These are phyloP conservation scores for Lachnellula willkommii DNA, from an alignment of 2,329 filamentous ascomycete species.

Conservation along the genomic window DNA sequence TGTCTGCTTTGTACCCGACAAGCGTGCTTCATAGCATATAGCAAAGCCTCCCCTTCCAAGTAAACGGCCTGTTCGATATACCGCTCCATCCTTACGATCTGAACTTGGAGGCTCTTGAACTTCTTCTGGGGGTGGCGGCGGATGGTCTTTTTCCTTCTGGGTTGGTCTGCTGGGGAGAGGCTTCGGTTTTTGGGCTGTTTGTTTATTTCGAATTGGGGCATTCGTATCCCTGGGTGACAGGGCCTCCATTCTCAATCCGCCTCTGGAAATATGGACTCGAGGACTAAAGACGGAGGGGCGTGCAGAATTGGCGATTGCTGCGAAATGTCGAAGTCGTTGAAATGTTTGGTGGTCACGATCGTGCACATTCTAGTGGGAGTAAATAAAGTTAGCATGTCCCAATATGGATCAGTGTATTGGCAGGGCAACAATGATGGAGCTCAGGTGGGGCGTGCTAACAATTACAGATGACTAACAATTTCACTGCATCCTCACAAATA, in stretches of 20 bases:
- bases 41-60: constrained; percentile 79
- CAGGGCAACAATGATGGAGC: neutral
- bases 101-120: constrained; percentile 59
- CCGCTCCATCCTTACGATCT: constrained; percentile 63
- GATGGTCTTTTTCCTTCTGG: constrained; percentile 56
- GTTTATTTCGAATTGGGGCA: constrained; percentile 47
- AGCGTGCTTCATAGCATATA: constrained; percentile 69
- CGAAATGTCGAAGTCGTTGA: neutral
- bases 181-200: constrained; percentile 41
- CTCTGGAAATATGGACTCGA: constrained; percentile 24
- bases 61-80: constrained; percentile 68
- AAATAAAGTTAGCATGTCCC: neutral
- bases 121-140: constrained; percentile 56
- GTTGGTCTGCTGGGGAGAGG: constrained; percentile 42
- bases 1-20: constrained; percentile 59
- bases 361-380: neutral
- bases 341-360: neutral
- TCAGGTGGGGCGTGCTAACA: too few species aligned
- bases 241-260: constrained; percentile 54
- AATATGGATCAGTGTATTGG: neutral
- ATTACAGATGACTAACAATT: neutral
- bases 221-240: constrained; percentile 62
- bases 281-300: neutral
- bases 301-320: neutral
- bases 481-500: neutral